Base-by-base conservation (phyloP, 2,329 filamentous ascomycete species). In the Emericellopsis cladophorae region DNA sequence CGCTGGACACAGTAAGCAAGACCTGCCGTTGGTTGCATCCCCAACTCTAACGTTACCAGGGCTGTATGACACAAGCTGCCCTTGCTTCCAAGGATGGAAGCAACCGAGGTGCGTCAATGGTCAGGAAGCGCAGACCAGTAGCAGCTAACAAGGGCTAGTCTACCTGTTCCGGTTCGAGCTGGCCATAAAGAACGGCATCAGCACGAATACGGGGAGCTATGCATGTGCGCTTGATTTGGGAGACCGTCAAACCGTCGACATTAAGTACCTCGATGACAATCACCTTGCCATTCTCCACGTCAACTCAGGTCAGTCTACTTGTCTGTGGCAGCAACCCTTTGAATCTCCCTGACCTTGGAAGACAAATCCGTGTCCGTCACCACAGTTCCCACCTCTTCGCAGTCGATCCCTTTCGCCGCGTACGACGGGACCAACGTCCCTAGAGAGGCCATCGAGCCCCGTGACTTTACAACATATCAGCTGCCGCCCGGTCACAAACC, bases 211-310 rank as follows among this genome's bases (percentile, higher is more conserved):
- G 4, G 49, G 56, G 2, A 62, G 62, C 2, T 54, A 55, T n/a
- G 56, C 58, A 4, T 63, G 65, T 31, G 53, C 56, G 21, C 46
- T 77, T 8, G 56, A 57, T 26, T 55, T 76, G 2, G 60, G 56
- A 1, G 51, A 59, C 6, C 60, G 60, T 10, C 60, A 56, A n/a
- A 58, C 80, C 14, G 56, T 76, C 16, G 80, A 87, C 53, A 56
- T 82, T 12, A 79, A 81, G 52, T 86, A 88, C 51, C 67, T 84
- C 35, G 69, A 81, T 49, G 74, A 82, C 42, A 58, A 67, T 11
- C 67, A 62, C 0, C 54, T 88, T 2, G 65, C 87, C 40, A 48
- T 84, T 2, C 67, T 88, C 2, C 58, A 73, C 70, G 58, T 52
- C 54, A 35, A 48, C 40, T 21, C 52, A 50, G 62, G 69, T 66